Evolutionary conservation across 495 filamentous ascomycete genomes (phyloP).

Genomic region (Glonium stellatum): DNA sequence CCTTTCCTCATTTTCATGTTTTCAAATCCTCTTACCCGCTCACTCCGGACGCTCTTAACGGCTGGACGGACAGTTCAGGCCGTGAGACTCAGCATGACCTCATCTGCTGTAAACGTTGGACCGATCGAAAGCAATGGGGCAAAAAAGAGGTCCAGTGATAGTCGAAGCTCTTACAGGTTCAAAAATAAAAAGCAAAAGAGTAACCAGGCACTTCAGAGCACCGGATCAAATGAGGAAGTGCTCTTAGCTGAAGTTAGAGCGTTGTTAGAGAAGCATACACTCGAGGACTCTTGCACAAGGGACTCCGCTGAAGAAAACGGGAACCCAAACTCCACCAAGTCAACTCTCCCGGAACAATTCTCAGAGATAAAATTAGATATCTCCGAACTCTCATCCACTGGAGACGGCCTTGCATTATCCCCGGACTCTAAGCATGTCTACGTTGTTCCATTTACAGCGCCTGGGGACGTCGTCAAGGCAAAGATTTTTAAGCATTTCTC

Average conservation of each 20-base stretch:
- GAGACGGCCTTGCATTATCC: slow-evolving; percentile 71
- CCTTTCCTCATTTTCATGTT: slow-evolving; percentile 10
- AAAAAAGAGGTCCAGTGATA: slow-evolving; percentile 33
- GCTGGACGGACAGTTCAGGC: slow-evolving; percentile 7
- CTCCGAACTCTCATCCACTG: slow-evolving; percentile 73
- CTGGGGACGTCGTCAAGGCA: slow-evolving; percentile 72
- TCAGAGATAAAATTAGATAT: slow-evolving; percentile 75
- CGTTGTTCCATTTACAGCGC: slow-evolving; percentile 80
- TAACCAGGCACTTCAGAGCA: slow-evolving; percentile 41
- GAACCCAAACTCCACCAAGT: not conserved
- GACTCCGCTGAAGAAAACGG: slow-evolving; percentile 4
- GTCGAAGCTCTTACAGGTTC: slow-evolving; percentile 30
- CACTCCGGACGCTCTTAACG: slow-evolving; percentile 11
- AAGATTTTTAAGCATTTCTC: slow-evolving; percentile 66
- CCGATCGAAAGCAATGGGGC: slow-evolving; percentile 19
- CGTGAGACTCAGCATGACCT: slow-evolving; percentile 18
- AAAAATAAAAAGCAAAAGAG: slow-evolving; percentile 54
- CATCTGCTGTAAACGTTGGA: slow-evolving; percentile 17
- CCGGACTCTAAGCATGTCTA: slow-evolving; percentile 65
- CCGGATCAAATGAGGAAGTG: slow-evolving; percentile 65
- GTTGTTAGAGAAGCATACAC: slow-evolving; percentile 50
- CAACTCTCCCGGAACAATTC: slow-evolving; percentile 55
- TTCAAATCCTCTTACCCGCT: not conserved
- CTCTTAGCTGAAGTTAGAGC: slow-evolving; percentile 61
- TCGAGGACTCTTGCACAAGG: slow-evolving; percentile 33